These are phyloP conservation scores for Austropuccinia psidii DNA, from an alignment of 1,284 basidiomycete genomes.

Conservation along the genomic window DNA sequence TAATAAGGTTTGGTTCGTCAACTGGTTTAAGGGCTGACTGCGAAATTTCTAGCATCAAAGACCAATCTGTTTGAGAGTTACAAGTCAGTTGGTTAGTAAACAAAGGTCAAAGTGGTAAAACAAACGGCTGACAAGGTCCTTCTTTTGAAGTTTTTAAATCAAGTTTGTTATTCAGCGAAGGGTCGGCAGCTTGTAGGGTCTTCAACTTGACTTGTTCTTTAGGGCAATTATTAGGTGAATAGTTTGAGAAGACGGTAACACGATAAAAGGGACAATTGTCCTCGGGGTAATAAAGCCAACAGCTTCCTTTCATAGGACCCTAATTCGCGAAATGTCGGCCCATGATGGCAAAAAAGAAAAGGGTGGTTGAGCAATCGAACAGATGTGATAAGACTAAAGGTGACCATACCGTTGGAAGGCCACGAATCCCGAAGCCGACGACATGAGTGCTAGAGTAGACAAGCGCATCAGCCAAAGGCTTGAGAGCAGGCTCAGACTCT, in stretches of 20 bases:
- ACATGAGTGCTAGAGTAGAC: constrained; percentile 53
- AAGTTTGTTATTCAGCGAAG: constrained; percentile 46
- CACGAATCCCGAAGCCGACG: constrained; percentile 53
- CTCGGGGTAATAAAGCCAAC: constrained; percentile 51
- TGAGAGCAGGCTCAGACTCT: constrained; percentile 41
- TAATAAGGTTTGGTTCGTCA: constrained; percentile 50
- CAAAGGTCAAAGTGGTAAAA: neutral
- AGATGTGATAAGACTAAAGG: neutral
- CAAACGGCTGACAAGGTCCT: constrained; percentile 51
- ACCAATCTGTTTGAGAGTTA: constrained; percentile 45
- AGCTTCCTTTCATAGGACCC: constrained; percentile 47
- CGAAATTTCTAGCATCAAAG: constrained; percentile 54
- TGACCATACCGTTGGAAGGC: constrained; percentile 41
- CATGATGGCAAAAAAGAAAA: neutral
- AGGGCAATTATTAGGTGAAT: constrained; percentile 53
- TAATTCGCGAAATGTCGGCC: neutral
- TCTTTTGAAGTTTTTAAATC: constrained; percentile 47
- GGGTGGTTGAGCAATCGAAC: neutral
- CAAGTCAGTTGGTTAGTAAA: no score
- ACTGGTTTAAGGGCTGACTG: constrained; percentile 53
- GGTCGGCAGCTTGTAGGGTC: constrained; percentile 52
- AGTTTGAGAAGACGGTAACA: constrained; percentile 55
- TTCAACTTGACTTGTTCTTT: constrained; percentile 48
- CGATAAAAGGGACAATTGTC: constrained; percentile 55
- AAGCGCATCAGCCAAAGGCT: constrained; percentile 43